phyloP scores from a whole-genome alignment of 345 rosid genomes.

The Syzygium oleosum region DNA sequence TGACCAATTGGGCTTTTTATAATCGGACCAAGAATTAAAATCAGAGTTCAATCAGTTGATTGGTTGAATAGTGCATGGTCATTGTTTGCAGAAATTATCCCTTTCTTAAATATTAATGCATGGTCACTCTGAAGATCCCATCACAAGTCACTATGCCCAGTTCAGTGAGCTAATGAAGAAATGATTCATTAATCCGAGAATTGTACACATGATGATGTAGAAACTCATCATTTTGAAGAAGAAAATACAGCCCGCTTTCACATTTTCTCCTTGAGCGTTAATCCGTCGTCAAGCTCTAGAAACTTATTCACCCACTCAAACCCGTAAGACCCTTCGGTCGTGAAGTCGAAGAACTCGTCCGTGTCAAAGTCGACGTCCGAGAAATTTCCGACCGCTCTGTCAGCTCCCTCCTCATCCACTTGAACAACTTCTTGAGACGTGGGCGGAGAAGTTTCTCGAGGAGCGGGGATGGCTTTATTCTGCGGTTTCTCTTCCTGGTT shows the following conservation, averaged over 20 bases:
- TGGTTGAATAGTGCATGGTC: neutral
- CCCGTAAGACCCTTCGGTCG: constrained; percentile 17
- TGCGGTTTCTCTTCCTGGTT: constrained; percentile 12
- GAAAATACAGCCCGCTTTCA: neutral
- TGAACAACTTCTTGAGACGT: neutral
- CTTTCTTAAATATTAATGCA: neutral
- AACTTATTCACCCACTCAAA: constrained; percentile 42
- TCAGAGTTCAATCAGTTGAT: neutral
- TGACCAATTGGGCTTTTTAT: neutral
- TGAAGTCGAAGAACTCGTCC: constrained; percentile 30
- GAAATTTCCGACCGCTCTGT: neutral
- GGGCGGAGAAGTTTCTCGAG: neutral
- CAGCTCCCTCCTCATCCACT: neutral
- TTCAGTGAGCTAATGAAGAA: neutral
- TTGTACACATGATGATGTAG: neutral
- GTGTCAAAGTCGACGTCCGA: constrained; percentile 13
- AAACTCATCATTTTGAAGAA: neutral
- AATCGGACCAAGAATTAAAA: neutral
- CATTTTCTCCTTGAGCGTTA: constrained; percentile 6
- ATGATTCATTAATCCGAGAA: neutral
- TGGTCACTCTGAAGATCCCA: neutral
- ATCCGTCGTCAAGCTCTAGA: constrained; percentile 21
- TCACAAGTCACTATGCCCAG: neutral
- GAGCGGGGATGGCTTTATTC: neutral
- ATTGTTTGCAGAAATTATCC: neutral